Percentiles rank a stretch among this genome's conserved stretches.
Evolutionary conservation across 1,284 basidiomycete species (phyloP).

Genomic region (Trichosporon coremiiforme): DNA sequence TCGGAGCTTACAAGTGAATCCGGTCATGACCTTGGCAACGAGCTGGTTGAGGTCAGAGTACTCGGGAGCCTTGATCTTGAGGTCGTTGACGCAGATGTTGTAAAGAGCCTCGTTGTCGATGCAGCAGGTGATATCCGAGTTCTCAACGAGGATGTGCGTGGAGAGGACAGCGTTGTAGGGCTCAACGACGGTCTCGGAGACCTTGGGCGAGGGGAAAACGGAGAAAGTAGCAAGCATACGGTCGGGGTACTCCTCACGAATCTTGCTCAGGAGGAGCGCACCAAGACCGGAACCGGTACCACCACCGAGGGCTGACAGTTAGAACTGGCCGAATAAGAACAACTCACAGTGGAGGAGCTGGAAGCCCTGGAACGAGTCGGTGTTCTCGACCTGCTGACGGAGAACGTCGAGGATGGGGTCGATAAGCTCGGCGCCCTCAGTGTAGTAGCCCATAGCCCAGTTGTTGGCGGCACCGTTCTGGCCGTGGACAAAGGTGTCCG

Average conservation of each 20-base stretch:
- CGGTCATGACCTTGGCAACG: slow-evolving; percentile 58
- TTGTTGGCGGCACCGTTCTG: slow-evolving; percentile 66
- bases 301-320: slow-evolving; percentile 70
- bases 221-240: slow-evolving; percentile 94
- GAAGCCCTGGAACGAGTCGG: slow-evolving; percentile 90
- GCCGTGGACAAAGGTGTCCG: slow-evolving; percentile 80
- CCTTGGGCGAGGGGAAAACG: slow-evolving; percentile 86
- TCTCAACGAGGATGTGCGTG: slow-evolving; percentile 87
- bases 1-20: slow-evolving; percentile 47
- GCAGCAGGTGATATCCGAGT: slow-evolving; percentile 85
- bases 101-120: slow-evolving; percentile 89
- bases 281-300: slow-evolving; percentile 89
- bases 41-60: slow-evolving; percentile 80
- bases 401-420: slow-evolving; percentile 67
- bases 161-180: slow-evolving; percentile 86
- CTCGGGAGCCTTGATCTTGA: slow-evolving; percentile 70
- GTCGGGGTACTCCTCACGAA: slow-evolving; percentile 89
- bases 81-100: slow-evolving; percentile 74
- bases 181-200: slow-evolving; percentile 94
- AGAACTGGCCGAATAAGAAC: background rate
- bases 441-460: slow-evolving; percentile 66
- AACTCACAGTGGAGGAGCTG: slow-evolving; percentile 77
- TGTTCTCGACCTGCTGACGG: slow-evolving; percentile 73
- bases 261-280: slow-evolving; percentile 76
- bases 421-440: slow-evolving; percentile 72